Evolutionary conservation across 2,329 filamentous ascomycete species (phyloP).

Genomic region (Albophoma yamanashiensis): DNA sequence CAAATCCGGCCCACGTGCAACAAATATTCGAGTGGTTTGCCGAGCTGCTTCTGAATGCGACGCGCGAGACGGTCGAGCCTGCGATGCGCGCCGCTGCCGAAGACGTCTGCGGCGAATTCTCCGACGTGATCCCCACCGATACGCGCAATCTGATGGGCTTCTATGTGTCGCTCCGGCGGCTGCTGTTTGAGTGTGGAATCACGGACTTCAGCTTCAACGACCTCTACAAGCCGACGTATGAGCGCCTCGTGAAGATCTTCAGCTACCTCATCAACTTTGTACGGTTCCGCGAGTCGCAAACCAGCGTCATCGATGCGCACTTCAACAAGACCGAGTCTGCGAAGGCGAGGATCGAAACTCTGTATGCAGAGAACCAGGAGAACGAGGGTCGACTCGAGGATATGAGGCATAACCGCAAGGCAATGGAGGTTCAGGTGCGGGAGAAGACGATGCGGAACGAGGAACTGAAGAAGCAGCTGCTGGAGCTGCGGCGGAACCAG

Average conservation of each 20-base stretch:
- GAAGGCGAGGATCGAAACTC: conserved; percentile 75
- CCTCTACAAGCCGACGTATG: conserved; percentile 81
- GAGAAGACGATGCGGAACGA: conserved; percentile 83
- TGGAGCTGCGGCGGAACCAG: conserved; percentile 73
- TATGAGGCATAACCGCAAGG: conserved; percentile 67
- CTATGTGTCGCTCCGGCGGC: conserved; percentile 69
- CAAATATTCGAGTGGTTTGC: conserved; percentile 98
- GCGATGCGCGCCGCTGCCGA: conserved; percentile 90
- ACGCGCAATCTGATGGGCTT: conserved; percentile 94
- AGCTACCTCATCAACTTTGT: conserved; percentile 99
- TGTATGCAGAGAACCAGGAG: conserved; percentile 79
- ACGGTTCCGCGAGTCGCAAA: conserved; percentile 89
- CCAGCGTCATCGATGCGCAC: conserved; percentile 79
- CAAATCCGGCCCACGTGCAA: conserved; percentile 88
- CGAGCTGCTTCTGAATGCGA: conserved; percentile 86
- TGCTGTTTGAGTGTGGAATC: conserved; percentile 82
- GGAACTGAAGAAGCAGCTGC: conserved; percentile 69
- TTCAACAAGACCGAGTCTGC: conserved; percentile 84
- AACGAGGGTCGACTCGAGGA: conserved; percentile 72
- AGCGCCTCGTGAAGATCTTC: conserved; percentile 87
- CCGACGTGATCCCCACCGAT: conserved; percentile 77
- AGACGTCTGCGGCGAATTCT: conserved; percentile 72
- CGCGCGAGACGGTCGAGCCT: conserved; percentile 84
- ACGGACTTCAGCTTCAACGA: conserved; percentile 91
- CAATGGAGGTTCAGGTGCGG: conserved; percentile 70